Conservation (phyloP, 2,329 filamentous ascomycete species). For the Hymenoscyphus occultus region DNA sequence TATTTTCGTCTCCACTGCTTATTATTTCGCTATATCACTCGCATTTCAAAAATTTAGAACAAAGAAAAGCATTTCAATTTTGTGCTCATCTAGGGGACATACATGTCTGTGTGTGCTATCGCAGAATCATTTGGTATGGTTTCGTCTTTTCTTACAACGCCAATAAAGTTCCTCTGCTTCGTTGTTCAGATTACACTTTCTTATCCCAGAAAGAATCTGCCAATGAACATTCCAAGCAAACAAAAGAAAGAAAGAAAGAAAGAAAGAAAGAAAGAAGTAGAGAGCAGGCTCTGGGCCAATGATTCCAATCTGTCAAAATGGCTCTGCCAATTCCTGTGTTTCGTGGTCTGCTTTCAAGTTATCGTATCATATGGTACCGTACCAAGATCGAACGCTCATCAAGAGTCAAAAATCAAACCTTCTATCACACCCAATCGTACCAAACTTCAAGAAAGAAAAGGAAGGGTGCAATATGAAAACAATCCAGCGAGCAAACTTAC, state of each 20-base stretch:
- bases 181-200: background rate
- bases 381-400: background rate
- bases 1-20: background rate
- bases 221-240: background rate
- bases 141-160: background rate
- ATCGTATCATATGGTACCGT: background rate
- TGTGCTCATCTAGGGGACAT: constrained; percentile 1
- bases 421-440: background rate
- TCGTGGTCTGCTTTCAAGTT: background rate
- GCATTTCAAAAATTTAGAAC: background rate
- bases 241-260: background rate
- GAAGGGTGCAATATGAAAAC: background rate
- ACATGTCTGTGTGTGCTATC: background rate
- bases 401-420: background rate
- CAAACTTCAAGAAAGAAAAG: background rate
- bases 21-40: background rate
- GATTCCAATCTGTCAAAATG: background rate
- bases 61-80: background rate
- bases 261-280: background rate
- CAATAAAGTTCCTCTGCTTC: background rate
- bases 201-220: background rate
- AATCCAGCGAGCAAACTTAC: background rate
- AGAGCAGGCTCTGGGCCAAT: too few species aligned
- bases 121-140: background rate
- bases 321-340: background rate